Base-by-base conservation (phyloP, 441 rosid species). In the Gossypium trilobum region DNA sequence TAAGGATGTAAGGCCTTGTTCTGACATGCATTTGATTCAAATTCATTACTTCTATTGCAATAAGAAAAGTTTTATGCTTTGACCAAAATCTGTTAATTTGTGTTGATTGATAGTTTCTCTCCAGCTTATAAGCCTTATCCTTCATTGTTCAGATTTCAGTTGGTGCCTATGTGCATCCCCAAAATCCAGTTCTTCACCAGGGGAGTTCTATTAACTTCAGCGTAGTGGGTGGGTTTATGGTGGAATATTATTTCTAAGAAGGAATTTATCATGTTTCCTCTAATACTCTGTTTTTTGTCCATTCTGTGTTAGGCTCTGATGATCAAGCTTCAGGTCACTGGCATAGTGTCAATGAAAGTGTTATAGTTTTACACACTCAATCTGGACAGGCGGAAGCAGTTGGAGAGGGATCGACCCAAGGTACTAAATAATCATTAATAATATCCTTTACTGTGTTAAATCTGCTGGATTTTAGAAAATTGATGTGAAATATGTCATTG, bases 81-180 rank as follows among this genome's bases (percentile, higher is more conserved):
- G 27, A 9, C 39, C 46, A 50, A 23, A 25, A 67, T 25, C 58
- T 9, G n/a, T 27, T 50, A 39, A 16, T 67, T 67, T 48, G n/a
- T 25, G 22, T 25, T 25, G 50, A 14, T 8, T 19, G 25, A 25
- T 67, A 25, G 25, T 44, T 44, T 58, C 23, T 17, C 76, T 72
- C 39, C 70, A 31, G 31, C 59, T 55, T 46, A 25, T 31, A 42
- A 51, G 55, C 71, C 66, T 56, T 72, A 72, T 59, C 57, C 33
- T 58, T 57, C 16, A 69, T 75, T 84, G 72, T 74, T 57, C 87
- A 92, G 99, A 82, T 94, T 80, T 90, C 94, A 70, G 97, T 92
- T 75, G 99, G 99, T 72, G 91, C 95, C 7, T 85, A 86, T 70
- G 59, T 94, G 70, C 79, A 75, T 84, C 99, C 97, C 66, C 93